Conservation (phyloP, 768 basidiomycete species). For the Phylloporus rhodoxanthus region DNA sequence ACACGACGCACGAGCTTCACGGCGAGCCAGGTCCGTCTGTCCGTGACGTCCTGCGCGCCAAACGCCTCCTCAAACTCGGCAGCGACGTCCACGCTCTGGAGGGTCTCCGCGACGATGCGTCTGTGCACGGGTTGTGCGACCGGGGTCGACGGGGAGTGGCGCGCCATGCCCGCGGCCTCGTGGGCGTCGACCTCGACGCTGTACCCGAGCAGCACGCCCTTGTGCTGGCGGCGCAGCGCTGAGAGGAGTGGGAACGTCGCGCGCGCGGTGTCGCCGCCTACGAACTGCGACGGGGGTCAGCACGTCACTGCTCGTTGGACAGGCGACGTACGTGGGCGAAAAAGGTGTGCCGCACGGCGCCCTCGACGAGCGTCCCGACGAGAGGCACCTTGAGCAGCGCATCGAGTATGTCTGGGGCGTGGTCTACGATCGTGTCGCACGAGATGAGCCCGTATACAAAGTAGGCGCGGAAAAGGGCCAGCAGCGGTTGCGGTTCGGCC, state of each 20-base stretch:
- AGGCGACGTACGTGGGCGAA: conserved; percentile 62
- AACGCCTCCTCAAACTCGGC: conserved; percentile 70
- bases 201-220: conserved; percentile 75
- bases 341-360: conserved; percentile 72
- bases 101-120: conserved; percentile 67
- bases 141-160: neutral
- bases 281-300: conserved; percentile 49
- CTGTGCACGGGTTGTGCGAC: conserved; percentile 42
- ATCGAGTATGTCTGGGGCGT: conserved; percentile 61
- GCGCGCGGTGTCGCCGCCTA: conserved; percentile 78
- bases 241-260: conserved; percentile 61
- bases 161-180: conserved; percentile 34
- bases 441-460: conserved; percentile 80
- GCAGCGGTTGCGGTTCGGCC: conserved; percentile 10
- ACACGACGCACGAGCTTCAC: conserved; percentile 63
- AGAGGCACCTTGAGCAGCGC: conserved; percentile 45
- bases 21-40: conserved; percentile 75
- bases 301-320: neutral
- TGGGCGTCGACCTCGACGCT: conserved; percentile 77
- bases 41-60: conserved; percentile 20
- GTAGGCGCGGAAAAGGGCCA: conserved; percentile 61
- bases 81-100: conserved; percentile 69
- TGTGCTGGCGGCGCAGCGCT: conserved; percentile 57
- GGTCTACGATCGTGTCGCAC: conserved; percentile 68
- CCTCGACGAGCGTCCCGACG: conserved; percentile 58